Evolutionary conservation across 192 early-diverging fungal genomes (phyloP).

Genomic region (Coemansia sp.): DNA sequence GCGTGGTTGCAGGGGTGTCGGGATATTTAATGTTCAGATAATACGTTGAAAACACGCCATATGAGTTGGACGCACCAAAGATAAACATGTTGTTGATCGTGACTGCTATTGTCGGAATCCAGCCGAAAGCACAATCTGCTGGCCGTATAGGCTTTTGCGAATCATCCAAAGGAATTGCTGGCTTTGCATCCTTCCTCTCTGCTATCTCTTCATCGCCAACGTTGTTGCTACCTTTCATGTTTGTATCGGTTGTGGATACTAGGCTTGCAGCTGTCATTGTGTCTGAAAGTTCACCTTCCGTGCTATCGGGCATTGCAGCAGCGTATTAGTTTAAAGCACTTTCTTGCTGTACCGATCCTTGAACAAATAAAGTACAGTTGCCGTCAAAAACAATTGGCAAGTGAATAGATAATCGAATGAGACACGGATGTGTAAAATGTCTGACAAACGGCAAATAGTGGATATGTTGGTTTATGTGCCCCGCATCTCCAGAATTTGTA

Average conservation of each 20-base stretch:
- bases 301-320: not conserved
- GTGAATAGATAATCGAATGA: not conserved
- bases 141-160: slow-evolving; percentile 16
- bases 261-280: not conserved
- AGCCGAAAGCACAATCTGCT: slow-evolving; percentile 32
- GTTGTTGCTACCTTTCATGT: not conserved
- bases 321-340: not conserved
- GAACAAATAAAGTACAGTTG: not conserved
- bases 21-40: slow-evolving; percentile 40
- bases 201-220: not conserved
- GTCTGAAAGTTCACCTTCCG: not conserved
- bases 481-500: not conserved
- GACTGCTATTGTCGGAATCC: slow-evolving; percentile 36
- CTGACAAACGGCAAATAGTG: not conserved
- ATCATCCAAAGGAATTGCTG: not conserved
- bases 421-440: not conserved
- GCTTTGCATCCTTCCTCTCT: not conserved
- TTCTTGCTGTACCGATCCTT: not conserved
- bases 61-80: slow-evolving; percentile 39
- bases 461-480: not conserved
- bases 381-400: not conserved
- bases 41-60: slow-evolving; percentile 49
- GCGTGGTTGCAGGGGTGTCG: slow-evolving; percentile 29
- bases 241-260: not conserved
- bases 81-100: slow-evolving; percentile 59